Percentiles rank a stretch among this genome's conserved stretches.
These are phyloP conservation scores for Hyphopichia homilentoma DNA, from an alignment of 805 yeast species.

Conservation along the genomic window DNA sequence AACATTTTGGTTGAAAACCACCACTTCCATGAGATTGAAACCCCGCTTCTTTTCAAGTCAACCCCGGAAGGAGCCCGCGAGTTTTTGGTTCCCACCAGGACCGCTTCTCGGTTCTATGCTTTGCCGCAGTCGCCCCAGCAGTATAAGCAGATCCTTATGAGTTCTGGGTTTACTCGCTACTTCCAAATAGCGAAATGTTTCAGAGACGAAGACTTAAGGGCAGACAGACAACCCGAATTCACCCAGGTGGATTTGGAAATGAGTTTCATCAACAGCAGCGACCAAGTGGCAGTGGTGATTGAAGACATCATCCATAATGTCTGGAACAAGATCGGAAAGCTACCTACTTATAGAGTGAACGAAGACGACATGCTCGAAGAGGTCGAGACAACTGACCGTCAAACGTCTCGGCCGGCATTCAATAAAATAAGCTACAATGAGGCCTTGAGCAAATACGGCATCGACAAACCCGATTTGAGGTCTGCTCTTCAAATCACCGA, in stretches of 20 bases:
- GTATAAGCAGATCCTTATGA: slow-evolving; percentile 91
- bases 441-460: slow-evolving; percentile 74
- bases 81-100: slow-evolving; percentile 87
- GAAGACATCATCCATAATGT: slow-evolving; percentile 51
- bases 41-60: slow-evolving; percentile 88
- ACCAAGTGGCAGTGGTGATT: slow-evolving; percentile 62
- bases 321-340: slow-evolving; percentile 49
- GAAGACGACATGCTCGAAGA: slow-evolving; percentile 26
- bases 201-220: slow-evolving; percentile 91
- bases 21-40: slow-evolving; percentile 78
- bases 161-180: slow-evolving; percentile 83
- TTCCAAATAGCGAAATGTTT: slow-evolving; percentile 93
- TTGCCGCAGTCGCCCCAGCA: slow-evolving; percentile 98
- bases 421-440: slow-evolving; percentile 58
- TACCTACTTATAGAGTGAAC: slow-evolving; percentile 36
- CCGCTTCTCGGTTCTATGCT: slow-evolving; percentile 64
- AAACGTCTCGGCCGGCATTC: slow-evolving; percentile 14
- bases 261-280: slow-evolving; percentile 69
- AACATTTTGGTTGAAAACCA: slow-evolving; percentile 31
- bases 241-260: slow-evolving; percentile 96
- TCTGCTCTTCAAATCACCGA: slow-evolving; percentile 49
- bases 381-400: slow-evolving; percentile 8
- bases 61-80: slow-evolving; percentile 99
- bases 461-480: slow-evolving; percentile 92
- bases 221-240: slow-evolving; percentile 96